phyloP scores from a whole-genome alignment of 2,329 filamentous ascomycete genomes.

The Corniculantispora saksenae region DNA sequence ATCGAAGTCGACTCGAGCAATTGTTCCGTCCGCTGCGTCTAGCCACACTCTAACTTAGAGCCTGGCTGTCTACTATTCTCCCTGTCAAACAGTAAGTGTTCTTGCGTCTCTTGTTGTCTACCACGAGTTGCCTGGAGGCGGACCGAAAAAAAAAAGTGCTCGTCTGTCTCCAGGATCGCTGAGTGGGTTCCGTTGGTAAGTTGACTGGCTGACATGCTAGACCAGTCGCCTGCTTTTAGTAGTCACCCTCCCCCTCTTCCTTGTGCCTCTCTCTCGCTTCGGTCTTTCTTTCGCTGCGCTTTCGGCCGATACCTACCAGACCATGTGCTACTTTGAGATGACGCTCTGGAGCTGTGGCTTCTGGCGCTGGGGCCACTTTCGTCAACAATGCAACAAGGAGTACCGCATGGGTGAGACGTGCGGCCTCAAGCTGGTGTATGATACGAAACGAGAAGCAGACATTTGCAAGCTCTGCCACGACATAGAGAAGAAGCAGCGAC shows the following conservation, averaged over 20 bases:
- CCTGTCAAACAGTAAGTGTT: constrained; percentile 9
- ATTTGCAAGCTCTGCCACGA: constrained; percentile 87
- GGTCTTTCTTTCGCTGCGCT: constrained; percentile 17
- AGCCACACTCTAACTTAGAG: background rate
- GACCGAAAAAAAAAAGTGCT: constrained; percentile 5
- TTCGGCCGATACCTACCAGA: constrained; percentile 28
- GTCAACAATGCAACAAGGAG: constrained; percentile 89
- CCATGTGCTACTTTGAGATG: constrained; percentile 96
- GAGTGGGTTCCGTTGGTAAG: constrained; percentile 19
- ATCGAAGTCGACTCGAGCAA: constrained; percentile 9
- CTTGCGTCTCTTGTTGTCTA: background rate
- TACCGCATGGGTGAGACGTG: constrained; percentile 96
- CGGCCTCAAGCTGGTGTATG: constrained; percentile 85
- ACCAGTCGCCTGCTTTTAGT: constrained; percentile 17
- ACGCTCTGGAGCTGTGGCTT: constrained; percentile 82
- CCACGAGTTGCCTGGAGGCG: background rate
- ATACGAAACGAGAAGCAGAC: constrained; percentile 62
- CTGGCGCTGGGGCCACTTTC: constrained; percentile 94
- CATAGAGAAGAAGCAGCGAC: constrained; percentile 80
- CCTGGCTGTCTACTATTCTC: background rate
- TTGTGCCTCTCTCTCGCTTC: constrained; percentile 13
- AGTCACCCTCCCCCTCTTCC: constrained; percentile 1
- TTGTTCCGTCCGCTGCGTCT: background rate
- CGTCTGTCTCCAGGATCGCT: constrained; percentile 13
- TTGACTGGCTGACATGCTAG: constrained; percentile 20